Evolutionary conservation across 192 early-diverging fungal species (phyloP), one percentile per base, ranked within the genome.

Genomic region (Coemansia sp.): DNA sequence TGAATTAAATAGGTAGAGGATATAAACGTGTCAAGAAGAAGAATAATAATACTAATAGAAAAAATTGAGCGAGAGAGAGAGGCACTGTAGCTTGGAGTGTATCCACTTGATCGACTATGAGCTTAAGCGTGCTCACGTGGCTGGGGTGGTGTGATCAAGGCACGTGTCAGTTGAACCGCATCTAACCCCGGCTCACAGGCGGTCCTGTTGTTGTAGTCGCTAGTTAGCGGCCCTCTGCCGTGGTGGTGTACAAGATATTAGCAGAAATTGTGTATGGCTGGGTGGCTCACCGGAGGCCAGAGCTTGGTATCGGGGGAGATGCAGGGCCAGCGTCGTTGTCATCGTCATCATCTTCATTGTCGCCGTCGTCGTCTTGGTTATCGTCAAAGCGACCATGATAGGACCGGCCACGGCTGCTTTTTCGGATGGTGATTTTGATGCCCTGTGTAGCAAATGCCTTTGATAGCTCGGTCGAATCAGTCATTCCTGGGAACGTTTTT

Each of bases 401-500:
- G 29, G 68, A 21, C 41, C 79, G 79, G 40, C 66, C 68, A 45
- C 79, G 65, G 72, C 67, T 70, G 71, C 64, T 75, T 81, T 90
- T 92, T 35, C 91, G 84, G 63, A 91, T 91, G 13, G 89, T 86
- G 63, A 93, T 91, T 71, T 93, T 93, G 69, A 91, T 93, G 27
- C 90, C 90, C 76, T 93, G 91, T 34, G 74, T 74, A 31, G 89
- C 89, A 83, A 92, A 91, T 42, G 85, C 85, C 72, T 88, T 90
- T 19, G 91, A 92, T 0, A 93, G 82, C 57, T 84, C 79, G 0
- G 90, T 93, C 10, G 90, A 93, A 71, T 90, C 90, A n/a, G 88
- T 91, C 89, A 93, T 91, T 6, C 91, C 91, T 3, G 91, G 91
- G 70, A 93, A 93, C 44, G 86, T 84, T 65, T 93, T 93, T 35